A percentile compares a stretch with the other conserved stretches of the same genome.
These are phyloP conservation scores for Yarrowia keelungensis DNA, from an alignment of 805 yeast species.

Conservation along the genomic window DNA sequence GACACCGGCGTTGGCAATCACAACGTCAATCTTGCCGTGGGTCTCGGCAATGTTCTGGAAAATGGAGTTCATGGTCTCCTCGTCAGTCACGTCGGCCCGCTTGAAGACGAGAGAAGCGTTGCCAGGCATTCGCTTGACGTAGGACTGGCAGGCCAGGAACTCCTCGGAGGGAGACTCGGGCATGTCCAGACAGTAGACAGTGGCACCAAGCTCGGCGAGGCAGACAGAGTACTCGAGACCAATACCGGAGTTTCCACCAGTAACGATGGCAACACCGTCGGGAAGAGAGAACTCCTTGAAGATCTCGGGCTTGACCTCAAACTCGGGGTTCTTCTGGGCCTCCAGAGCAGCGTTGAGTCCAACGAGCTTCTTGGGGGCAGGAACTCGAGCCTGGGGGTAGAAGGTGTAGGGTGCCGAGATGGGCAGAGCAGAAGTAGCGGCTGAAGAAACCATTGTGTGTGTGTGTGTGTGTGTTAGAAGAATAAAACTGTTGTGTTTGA, in stretches of 20 bases:
- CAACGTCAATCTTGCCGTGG: constrained; percentile 66
- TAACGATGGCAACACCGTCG: constrained; percentile 55
- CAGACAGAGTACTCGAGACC: constrained; percentile 55
- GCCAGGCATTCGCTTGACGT: constrained; percentile 45
- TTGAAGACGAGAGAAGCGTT: constrained; percentile 51
- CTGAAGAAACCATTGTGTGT: constrained; percentile 25
- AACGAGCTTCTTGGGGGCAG: constrained; percentile 44
- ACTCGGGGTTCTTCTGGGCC: constrained; percentile 44
- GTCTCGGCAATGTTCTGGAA: constrained; percentile 56
- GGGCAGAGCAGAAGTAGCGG: constrained; percentile 41
- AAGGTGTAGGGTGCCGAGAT: constrained; percentile 43
- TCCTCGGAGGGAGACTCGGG: constrained; percentile 45
- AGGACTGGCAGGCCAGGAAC: constrained; percentile 44
- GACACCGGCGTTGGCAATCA: constrained; percentile 79
- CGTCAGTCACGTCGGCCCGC: constrained; percentile 61
- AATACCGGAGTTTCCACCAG: constrained; percentile 56
- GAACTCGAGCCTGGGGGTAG: constrained; percentile 43
- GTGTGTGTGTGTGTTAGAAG: not conserved
- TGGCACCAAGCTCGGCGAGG: constrained; percentile 56
- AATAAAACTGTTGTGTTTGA: not conserved
- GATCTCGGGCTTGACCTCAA: constrained; percentile 45
- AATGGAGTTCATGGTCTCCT: constrained; percentile 51
- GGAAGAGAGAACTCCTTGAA: constrained; percentile 53
- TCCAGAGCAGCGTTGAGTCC: constrained; percentile 47
- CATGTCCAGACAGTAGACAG: constrained; percentile 51